Evolutionary conservation across 805 yeast species (phyloP).

Genomic region (Cyberlindnera saturnus): DNA sequence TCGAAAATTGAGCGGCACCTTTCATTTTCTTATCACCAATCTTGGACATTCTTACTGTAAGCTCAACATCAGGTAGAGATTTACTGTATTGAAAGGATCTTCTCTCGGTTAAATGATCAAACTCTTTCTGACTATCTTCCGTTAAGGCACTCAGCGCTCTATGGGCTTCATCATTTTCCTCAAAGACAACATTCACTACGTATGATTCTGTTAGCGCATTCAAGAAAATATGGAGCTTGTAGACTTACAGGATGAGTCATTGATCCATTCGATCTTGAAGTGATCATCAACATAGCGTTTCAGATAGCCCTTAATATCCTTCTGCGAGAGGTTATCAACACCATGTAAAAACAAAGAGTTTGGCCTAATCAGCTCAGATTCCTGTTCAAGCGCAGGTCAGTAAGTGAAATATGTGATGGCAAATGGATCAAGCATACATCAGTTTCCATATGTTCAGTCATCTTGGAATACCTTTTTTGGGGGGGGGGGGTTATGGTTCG

Average conservation of each 20-base stretch:
- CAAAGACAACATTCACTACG: constrained; percentile 21
- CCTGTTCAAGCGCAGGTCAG: constrained; percentile 1
- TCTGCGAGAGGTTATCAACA: constrained; percentile 23
- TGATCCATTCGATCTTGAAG: constrained; percentile 24
- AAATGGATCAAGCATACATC: constrained; percentile 11
- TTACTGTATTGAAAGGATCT: constrained; percentile 5
- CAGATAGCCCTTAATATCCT: constrained; percentile 16
- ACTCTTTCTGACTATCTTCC: constrained; percentile 1
- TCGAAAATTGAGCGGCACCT: constrained; percentile 21
- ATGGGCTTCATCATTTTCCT: constrained; percentile 14
- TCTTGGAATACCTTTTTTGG: not conserved
- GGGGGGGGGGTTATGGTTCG: too few species aligned
- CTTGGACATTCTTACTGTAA: constrained; percentile 17
- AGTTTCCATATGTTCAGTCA: constrained; percentile 14
- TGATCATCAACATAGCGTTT: constrained; percentile 10
- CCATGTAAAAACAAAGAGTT: constrained; percentile 21
- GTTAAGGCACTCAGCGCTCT: constrained; percentile 11
- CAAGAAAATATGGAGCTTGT: not conserved
- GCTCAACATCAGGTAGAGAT: constrained; percentile 10
- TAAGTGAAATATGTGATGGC: not conserved
- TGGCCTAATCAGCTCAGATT: constrained; percentile 12
- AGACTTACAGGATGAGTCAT: constrained; percentile 19
- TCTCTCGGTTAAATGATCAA: constrained; percentile 6
- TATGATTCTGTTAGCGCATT: constrained; percentile 1
- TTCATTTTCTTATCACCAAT: constrained; percentile 21